Base-by-base conservation (phyloP, 164 flowering plant species). In the Vitis rotundifolia region DNA sequence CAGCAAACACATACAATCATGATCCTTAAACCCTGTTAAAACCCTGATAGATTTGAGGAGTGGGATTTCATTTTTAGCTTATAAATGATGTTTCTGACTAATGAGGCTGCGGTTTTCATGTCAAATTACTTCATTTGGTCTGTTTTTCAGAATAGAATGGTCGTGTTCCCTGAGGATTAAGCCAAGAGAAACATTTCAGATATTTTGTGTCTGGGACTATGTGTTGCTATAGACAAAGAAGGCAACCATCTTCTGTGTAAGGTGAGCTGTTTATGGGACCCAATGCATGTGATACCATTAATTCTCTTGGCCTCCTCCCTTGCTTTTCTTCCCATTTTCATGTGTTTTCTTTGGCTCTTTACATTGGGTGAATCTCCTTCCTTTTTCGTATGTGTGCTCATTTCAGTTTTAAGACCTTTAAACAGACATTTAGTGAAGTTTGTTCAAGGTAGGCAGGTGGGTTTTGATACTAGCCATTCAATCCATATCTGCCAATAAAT, bases 221-320 rank as follows among this genome's bases (percentile, higher is more conserved):
- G 22, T 19, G 26, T 22, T 26, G 9, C 11, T 11, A 59, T 59
- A 2, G 61, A 26, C 47, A 13, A 59, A 26, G 37, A 37, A 26
- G 11, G 61, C 61, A 29, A 59, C 61, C 61, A 67, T 19, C n/a
- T 54, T 61, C 52, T 49, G 12, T 49, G 61, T 37, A 16, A 26
- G 59, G 64, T 74, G 68, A 66, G 77, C 57, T 74, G 70, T 59
- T 51, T 14, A 50, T 64, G 67, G 74, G 74, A 19, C 68, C 61
- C 13, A 56, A 37, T 37, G 44, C 44, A 37, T 37, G 44, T 37
- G 44, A 37, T 37, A 37, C 44, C 44, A 37, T 37, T 37, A 37
- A 37, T 37, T 37, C 44, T 37, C 44, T 37, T 37, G 44, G 44
- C 44, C 44, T 37, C 44, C 7, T 37, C 44, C 44, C 44, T 37